Base-by-base conservation (phyloP, 805 yeast genomes). In the Pichia gijzeniarum region DNA sequence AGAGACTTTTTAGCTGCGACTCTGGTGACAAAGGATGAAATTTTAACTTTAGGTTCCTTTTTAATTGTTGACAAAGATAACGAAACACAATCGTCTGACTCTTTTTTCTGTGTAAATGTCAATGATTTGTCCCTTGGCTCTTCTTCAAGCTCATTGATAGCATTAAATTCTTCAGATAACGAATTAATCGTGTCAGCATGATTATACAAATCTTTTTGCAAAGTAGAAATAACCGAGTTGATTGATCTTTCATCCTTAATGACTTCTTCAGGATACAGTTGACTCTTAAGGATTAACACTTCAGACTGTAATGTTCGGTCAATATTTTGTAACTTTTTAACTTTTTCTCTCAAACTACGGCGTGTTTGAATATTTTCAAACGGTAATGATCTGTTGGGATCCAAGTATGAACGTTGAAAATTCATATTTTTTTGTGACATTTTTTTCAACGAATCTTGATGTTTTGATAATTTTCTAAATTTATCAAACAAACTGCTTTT, bases 201-300 rank as follows among this genome's bases (percentile, higher is more conserved):
- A 9, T 8, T 8, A 38, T 46, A 41, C 14, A 46, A 19, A 20
- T 28, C 20, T 18, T 54, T 38, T 41, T 64, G 64, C 18, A 65
- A 43, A 14, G 52, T 52, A 5, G 59, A 51, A 5, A 69, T 40
- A 19, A 67, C 38, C 12, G 47, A 43, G n/a, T 56, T 56, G 33
- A 71, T 52, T 10, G 53, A 54, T 13, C 46, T 36, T 21, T 66
- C 63, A 35, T 54, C 53, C 5, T 53, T 44, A 8, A 61, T 40
- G 6, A 70, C 38, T 14, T 53, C 52, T 12, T 59, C 62, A 18
- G 65, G 69, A 34, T 61, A 59, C 10, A 56, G 22, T 9, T 52
- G 42, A 35, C 61, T 53, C 32, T 64, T 63, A 36, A 61, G 28
- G 3, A 63, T 20, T 16, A 64, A 45, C 7, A 64, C 32, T n/a